Conservation (phyloP, 306 rosid genomes). For the Acmispon strigosus region DNA sequence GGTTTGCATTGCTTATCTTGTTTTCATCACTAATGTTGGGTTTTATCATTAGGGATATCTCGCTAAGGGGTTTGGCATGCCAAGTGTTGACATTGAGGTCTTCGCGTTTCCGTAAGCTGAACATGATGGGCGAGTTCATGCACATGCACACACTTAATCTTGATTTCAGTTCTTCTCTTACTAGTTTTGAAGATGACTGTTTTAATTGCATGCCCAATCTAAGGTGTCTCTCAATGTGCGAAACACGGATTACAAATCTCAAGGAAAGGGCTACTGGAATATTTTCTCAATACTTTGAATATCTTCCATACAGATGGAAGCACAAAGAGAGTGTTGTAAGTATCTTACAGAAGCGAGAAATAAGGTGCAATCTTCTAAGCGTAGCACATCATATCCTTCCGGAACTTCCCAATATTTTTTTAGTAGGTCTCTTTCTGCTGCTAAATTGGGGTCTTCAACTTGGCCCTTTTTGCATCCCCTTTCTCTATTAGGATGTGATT, state of each 20-base stretch:
- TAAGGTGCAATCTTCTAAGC: slow-evolving; percentile 27
- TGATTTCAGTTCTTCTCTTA: slow-evolving; percentile 62
- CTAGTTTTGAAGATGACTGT: slow-evolving; percentile 65
- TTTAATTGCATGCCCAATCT: slow-evolving; percentile 77
- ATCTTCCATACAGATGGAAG: slow-evolving; percentile 62
- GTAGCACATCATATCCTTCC: slow-evolving; percentile 27
- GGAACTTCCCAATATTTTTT: slow-evolving; percentile 51
- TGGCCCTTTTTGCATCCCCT: slow-evolving; percentile 73
- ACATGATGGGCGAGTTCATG: slow-evolving; percentile 63
- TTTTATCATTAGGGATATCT: slow-evolving; percentile 53
- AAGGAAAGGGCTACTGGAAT: slow-evolving; percentile 52
- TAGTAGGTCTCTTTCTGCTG: slow-evolving; percentile 70
- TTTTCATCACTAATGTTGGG: slow-evolving; percentile 21
- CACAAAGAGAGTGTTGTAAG: slow-evolving; percentile 55
- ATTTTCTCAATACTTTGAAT: slow-evolving; percentile 54
- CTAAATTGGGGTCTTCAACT: slow-evolving; percentile 68
- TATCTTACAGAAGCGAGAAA: slow-evolving; percentile 64
- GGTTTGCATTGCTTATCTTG: not conserved
- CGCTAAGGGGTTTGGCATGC: slow-evolving; percentile 69
- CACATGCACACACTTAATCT: slow-evolving; percentile 63
- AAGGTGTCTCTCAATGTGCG: slow-evolving; percentile 69
- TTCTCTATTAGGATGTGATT: slow-evolving; percentile 38
- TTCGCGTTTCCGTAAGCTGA: slow-evolving; percentile 66
- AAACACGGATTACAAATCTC: slow-evolving; percentile 73
- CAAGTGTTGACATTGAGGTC: slow-evolving; percentile 55